Conservation (phyloP, 306 rosid genomes). For the Inga oerstediana region DNA sequence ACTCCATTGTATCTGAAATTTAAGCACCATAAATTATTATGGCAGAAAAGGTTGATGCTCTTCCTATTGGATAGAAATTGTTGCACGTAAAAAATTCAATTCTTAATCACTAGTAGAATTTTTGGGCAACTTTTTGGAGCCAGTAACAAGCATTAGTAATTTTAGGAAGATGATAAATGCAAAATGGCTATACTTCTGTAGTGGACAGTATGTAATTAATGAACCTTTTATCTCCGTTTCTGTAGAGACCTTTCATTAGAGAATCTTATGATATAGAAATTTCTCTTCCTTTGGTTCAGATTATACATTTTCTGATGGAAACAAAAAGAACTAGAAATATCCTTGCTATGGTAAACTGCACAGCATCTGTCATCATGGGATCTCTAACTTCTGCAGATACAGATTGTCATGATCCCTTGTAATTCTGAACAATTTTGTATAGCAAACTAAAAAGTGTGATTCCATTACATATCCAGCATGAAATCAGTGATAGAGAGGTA, state of each 20-base stretch:
- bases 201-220: background rate
- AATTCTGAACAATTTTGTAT: background rate
- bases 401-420: conserved; percentile 7
- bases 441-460: conserved; percentile 12
- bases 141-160: background rate
- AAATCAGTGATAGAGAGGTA: conserved; percentile 64
- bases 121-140: background rate
- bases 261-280: background rate
- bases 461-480: conserved; percentile 55
- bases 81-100: background rate
- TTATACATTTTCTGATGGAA: conserved; percentile 2
- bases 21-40: too few species aligned
- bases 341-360: background rate
- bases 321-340: background rate
- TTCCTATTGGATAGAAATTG: background rate
- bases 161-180: too few species aligned
- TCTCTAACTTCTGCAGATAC: conserved; percentile 5
- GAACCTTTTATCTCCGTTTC: background rate
- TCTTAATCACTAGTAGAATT: background rate
- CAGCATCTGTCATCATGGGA: background rate
- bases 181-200: background rate
- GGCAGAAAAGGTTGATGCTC: too few species aligned
- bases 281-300: conserved; percentile 12
- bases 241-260: background rate
- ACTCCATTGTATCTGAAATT: too few species aligned